Evolutionary conservation across 208 protist species (phyloP).

Genomic region (Acanthamoeba royreba): DNA sequence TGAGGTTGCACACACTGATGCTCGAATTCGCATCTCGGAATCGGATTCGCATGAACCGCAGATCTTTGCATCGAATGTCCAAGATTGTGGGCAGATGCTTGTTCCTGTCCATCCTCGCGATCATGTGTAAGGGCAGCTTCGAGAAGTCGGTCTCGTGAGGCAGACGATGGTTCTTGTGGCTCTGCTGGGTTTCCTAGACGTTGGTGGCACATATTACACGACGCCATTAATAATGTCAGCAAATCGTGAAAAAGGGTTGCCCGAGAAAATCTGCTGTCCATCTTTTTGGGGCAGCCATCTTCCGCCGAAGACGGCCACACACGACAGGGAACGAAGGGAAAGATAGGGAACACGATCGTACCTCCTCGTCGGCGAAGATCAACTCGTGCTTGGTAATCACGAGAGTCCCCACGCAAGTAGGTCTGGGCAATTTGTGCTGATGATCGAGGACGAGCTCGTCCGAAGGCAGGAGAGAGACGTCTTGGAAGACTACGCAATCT

Average conservation of each 20-base stretch:
- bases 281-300: too few relatives aligned
- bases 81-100: slow-evolving; percentile 35
- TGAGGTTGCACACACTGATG: slow-evolving; percentile 37
- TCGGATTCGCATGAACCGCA: slow-evolving; percentile 34
- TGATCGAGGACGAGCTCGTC: neutral
- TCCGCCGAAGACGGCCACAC: neutral
- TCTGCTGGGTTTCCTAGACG: slow-evolving; percentile 13
- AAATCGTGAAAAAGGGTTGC: too few relatives aligned
- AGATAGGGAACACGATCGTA: neutral
- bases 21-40: slow-evolving; percentile 45
- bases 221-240: too few relatives aligned
- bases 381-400: slow-evolving; percentile 47
- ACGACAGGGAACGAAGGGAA: neutral
- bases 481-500: slow-evolving; percentile 32
- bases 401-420: neutral
- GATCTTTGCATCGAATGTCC: slow-evolving; percentile 48
- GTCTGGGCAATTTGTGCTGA: neutral
- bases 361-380: slow-evolving; percentile 35
- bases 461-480: slow-evolving; percentile 26
- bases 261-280: too few relatives aligned
- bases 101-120: slow-evolving; percentile 33
- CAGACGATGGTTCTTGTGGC: slow-evolving; percentile 15
- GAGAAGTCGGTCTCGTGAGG: slow-evolving; percentile 36
- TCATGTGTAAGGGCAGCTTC: slow-evolving; percentile 41
- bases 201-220: neutral